These are phyloP conservation scores for Pleurotus djamor DNA, from an alignment of 768 basidiomycete species.

Conservation along the genomic window DNA sequence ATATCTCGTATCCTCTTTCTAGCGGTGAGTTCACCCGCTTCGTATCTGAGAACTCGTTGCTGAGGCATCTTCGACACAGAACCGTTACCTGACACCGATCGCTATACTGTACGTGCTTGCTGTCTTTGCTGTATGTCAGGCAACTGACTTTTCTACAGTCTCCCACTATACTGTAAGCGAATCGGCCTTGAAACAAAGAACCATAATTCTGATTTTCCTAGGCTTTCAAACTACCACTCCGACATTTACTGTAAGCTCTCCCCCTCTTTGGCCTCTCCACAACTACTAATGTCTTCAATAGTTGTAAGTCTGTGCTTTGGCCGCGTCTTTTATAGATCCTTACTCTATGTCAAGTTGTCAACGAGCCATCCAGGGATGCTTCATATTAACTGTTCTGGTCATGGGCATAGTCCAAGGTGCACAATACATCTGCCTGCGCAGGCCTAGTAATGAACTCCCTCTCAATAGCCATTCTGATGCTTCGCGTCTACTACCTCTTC, in stretches of 20 bases:
- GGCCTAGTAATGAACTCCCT: no score
- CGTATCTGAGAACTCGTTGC: neutral
- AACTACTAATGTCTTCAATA: neutral
- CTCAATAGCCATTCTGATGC: constrained; percentile 36
- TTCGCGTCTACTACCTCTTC: constrained; percentile 41
- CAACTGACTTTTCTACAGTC: constrained; percentile 11
- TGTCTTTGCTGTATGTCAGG: neutral
- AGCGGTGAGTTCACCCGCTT: constrained; percentile 20
- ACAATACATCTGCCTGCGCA: no score
- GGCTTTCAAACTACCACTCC: constrained; percentile 22
- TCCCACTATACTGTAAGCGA: constrained; percentile 16
- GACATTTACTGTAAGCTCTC: constrained; percentile 18
- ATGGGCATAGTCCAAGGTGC: constrained; percentile 33
- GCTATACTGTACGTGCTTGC: constrained; percentile 19
- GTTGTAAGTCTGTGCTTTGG: constrained; percentile 16
- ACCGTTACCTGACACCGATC: constrained; percentile 26
- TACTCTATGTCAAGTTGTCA: constrained; percentile 20
- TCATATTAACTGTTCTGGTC: constrained; percentile 22
- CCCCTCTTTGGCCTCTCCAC: neutral
- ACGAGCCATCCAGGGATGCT: constrained; percentile 21
- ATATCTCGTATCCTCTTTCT: constrained; percentile 34
- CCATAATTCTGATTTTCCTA: neutral
- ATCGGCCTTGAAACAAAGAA: no score
- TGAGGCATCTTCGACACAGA: constrained; percentile 15
- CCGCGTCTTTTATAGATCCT: constrained; percentile 1